Evolutionary conservation across 2,329 filamentous ascomycete genomes (phyloP), one percentile per base, ranked within the genome.

Genomic region (Monosporascus sp.): DNA sequence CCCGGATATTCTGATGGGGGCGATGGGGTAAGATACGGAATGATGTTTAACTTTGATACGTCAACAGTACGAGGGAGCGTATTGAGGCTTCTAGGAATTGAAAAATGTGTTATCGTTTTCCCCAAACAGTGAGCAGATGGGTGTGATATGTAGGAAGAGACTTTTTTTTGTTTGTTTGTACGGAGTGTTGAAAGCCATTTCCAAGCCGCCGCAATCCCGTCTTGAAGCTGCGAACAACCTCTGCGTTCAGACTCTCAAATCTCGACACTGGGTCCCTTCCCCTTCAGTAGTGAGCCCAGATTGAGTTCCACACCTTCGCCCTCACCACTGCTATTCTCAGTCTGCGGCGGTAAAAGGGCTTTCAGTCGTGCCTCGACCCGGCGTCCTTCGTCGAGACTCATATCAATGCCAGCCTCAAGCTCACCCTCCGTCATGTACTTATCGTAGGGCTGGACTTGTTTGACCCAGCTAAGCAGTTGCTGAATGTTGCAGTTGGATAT

Each of bases 351-450:
- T 6, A 69, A 52, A 5, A 66, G 26, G 17, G 49, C 50, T 43
- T 60, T 58, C 2, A 68, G 49, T 26, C 59, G 58, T 7, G 51
- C 49, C 48, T 68, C 65, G 14, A 68, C 53, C 40, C 52, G 26
- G 17, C 51, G 57, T 26, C 57, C 62, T 28, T 65, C 61, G 8
- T 53, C 55, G 37, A 65, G 51, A 35, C 52, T 56, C 58, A 68
- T 64, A 20, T 66, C 64, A 26, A 68, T 56, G 20, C 62, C 65
- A 26, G 63, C 60, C 20, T 60, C 51, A 38, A 63, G 18, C 18
- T 45, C 49, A 18, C 64, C 64, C 14, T 57, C 59, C 45, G 51
- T 51, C 8, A 64, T 43, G 48, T 68, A 69, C 37, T 53, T 57
- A 37, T 68, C 67, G 40, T 64, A 63, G 15, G 43, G 20, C 37